phyloP scores from a whole-genome alignment of 140 eudicot genomes.

The Ambrosia hybrid region DNA sequence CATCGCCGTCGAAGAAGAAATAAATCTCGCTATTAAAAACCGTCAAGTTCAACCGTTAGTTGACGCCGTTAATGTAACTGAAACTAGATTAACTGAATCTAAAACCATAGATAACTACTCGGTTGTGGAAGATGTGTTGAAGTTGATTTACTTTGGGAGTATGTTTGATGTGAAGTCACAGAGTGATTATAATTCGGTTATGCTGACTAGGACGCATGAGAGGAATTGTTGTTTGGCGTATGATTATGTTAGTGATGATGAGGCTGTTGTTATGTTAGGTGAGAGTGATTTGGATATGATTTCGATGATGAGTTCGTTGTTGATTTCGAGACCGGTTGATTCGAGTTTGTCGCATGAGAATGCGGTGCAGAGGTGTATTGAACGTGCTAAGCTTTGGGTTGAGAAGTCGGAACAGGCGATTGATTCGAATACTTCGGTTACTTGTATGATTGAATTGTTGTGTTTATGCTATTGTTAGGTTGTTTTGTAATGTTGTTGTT shows the following conservation, averaged over 20 bases:
- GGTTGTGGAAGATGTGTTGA: conserved; percentile 55
- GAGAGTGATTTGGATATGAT: conserved; percentile 84
- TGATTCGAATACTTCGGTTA: conserved; percentile 39
- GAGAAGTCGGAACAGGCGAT: conserved; percentile 49
- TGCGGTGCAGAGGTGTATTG: conserved; percentile 60
- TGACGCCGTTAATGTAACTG: too few relatives aligned
- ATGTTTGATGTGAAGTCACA: conserved; percentile 66
- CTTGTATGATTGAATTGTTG: conserved; percentile 45
- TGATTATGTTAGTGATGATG: conserved; percentile 79
- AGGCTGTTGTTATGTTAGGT: conserved; percentile 44
- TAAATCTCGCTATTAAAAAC: conserved; percentile 27
- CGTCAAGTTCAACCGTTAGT: too few relatives aligned
- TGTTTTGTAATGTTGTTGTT: neutral
- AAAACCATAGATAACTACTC: conserved; percentile 21
- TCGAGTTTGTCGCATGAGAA: conserved; percentile 60
- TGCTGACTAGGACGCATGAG: conserved; percentile 83
- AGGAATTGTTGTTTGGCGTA: conserved; percentile 74
- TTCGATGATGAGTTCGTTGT: conserved; percentile 45
- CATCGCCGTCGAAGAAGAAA: conserved; percentile 64
- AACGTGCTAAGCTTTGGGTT: conserved; percentile 77
- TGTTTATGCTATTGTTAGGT: neutral
- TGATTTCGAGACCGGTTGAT: conserved; percentile 61
- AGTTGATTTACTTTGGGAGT: conserved; percentile 73
- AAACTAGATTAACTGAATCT: too few relatives aligned
- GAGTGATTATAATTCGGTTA: conserved; percentile 47